A percentile compares a stretch with the other conserved stretches of the same genome.
Conservation (phyloP, 176 grass and related monocot genomes). For the Bolboschoenus planiculmis region DNA sequence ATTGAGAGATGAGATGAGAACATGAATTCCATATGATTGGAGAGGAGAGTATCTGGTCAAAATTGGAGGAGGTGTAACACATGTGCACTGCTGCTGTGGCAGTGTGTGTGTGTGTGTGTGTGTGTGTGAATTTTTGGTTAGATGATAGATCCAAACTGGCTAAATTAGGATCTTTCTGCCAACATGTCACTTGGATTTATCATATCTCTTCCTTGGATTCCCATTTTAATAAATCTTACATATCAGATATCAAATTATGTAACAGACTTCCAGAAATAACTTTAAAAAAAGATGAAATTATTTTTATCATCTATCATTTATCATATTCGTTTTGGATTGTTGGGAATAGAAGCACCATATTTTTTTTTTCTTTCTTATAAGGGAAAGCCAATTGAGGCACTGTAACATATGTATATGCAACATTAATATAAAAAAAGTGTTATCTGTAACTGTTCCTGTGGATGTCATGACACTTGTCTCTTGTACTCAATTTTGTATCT, state of each 20-base stretch:
- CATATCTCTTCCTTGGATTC: background rate
- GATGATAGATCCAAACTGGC: conserved; percentile 15
- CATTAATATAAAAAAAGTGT: background rate
- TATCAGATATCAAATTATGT: background rate
- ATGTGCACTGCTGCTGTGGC: background rate
- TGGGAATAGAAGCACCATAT: background rate
- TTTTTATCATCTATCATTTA: background rate
- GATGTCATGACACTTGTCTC: background rate
- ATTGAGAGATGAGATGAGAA: background rate
- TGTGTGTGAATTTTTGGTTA: background rate
- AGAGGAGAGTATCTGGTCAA: background rate
- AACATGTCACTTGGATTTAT: conserved; percentile 5
- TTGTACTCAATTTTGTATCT: background rate
- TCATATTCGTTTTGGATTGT: too few relatives aligned
- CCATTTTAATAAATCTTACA: background rate
- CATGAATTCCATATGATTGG: background rate
- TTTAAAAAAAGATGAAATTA: background rate
- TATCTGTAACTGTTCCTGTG: background rate
- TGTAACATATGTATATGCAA: too few relatives aligned
- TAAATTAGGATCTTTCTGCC: background rate
- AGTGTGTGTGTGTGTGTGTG: background rate
- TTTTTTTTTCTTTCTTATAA: background rate
- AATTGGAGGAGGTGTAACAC: background rate
- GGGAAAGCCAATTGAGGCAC: background rate
- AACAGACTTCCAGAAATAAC: background rate